phyloP scores from a whole-genome alignment of 2,329 filamentous ascomycete species.

The Botrytis squamosa region DNA sequence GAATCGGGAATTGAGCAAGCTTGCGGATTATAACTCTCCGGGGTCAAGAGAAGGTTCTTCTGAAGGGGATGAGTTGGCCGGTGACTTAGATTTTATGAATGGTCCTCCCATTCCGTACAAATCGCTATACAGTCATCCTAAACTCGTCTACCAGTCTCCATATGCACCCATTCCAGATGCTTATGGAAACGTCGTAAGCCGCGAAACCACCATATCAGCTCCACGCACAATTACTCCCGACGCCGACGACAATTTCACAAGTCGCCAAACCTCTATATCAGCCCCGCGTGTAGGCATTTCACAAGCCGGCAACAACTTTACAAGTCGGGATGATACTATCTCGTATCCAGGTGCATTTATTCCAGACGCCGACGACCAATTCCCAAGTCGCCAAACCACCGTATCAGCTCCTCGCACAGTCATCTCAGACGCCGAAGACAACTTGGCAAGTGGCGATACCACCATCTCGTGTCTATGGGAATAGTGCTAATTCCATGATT shows the following conservation, averaged over 20 bases:
- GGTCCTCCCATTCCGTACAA: not conserved
- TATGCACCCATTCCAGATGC: not conserved
- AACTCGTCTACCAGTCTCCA: not conserved
- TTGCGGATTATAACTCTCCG: not conserved
- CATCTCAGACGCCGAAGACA: not conserved
- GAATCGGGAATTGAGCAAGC: not conserved
- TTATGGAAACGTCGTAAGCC: fast-evolving
- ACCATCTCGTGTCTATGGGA: not conserved
- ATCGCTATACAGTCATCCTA: not conserved
- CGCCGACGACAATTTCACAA: not conserved
- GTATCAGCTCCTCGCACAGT: not conserved
- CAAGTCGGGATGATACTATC: too few species aligned
- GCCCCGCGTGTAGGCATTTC: too few species aligned
- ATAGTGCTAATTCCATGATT: not conserved
- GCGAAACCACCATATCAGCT: not conserved
- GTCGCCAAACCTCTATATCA: not conserved
- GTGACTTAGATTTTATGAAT: not conserved
- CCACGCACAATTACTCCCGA: not conserved
- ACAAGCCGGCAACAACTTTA: too few species aligned
- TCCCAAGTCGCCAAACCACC: not conserved
- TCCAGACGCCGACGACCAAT: fast-evolving
- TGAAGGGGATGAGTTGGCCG: not conserved
- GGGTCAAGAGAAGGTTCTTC: not conserved
- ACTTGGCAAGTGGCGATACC: not conserved
- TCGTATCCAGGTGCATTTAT: not conserved